These are phyloP conservation scores for Jacaranda copaia DNA, from an alignment of 257 asterid genomes.

Conservation along the genomic window DNA sequence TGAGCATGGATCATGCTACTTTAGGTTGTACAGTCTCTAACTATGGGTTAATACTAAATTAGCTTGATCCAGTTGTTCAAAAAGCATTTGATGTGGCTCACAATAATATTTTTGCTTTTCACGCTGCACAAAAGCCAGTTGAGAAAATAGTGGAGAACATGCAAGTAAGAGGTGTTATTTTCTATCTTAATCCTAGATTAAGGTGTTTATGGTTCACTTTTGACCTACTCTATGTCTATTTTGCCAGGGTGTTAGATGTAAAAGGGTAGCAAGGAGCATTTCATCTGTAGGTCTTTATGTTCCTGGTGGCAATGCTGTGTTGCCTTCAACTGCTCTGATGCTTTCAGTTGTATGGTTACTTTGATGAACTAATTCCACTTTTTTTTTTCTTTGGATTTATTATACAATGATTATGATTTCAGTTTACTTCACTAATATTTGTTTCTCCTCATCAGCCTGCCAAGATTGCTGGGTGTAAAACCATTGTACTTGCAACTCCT, in stretches of 20 bases:
- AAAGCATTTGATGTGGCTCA: slow-evolving; percentile 98
- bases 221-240: slow-evolving; percentile 21
- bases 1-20: slow-evolving; percentile 19
- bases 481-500: slow-evolving; percentile 94
- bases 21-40: slow-evolving; percentile 30
- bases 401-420: slow-evolving; percentile 18
- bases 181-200: neutral
- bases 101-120: slow-evolving; percentile 85
- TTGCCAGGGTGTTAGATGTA: slow-evolving; percentile 92
- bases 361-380: slow-evolving; percentile 22
- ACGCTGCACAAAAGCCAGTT: slow-evolving; percentile 86
- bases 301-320: slow-evolving; percentile 99
- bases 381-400: neutral
- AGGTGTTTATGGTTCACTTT: slow-evolving; percentile 25
- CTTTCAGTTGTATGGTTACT: slow-evolving; percentile 88
- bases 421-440: slow-evolving; percentile 29
- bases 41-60: slow-evolving; percentile 32
- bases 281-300: slow-evolving; percentile 96
- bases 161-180: slow-evolving; percentile 59
- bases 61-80: slow-evolving; percentile 84
- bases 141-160: slow-evolving; percentile 87
- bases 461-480: slow-evolving; percentile 98
- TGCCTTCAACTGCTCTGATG: slow-evolving; percentile 98
- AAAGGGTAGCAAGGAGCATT: slow-evolving; percentile 91
- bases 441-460: slow-evolving; percentile 80